phyloP scores from a whole-genome alignment of 345 rosid genomes.

The Populus davidiana region DNA sequence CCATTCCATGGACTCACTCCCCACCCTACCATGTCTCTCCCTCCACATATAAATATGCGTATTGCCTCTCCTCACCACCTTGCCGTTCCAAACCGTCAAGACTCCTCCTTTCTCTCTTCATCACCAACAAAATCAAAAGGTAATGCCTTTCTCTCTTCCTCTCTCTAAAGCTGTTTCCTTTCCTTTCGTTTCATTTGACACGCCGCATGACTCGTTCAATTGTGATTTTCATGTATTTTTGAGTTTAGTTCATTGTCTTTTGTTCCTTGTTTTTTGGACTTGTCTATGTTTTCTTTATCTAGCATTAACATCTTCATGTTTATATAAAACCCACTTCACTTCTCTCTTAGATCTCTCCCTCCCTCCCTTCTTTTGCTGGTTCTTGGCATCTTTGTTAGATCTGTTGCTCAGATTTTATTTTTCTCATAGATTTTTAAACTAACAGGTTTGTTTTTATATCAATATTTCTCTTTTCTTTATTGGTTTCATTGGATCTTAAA shows the following conservation, averaged over 20 bases:
- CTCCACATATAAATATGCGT: neutral
- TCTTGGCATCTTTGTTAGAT: neutral
- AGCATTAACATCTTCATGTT: neutral
- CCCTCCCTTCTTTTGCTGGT: neutral
- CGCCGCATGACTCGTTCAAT: neutral
- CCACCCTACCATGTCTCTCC: neutral
- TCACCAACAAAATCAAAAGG: neutral
- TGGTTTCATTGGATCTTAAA: neutral
- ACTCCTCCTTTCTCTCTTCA: neutral
- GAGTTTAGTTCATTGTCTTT: neutral
- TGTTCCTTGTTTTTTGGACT: neutral
- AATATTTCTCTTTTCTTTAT: neutral
- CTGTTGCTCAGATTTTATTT: neutral
- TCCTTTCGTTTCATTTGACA: neutral
- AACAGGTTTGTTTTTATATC: neutral
- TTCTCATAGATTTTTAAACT: neutral
- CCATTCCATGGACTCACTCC: neutral
- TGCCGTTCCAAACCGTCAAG: neutral
- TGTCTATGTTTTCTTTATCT: neutral
- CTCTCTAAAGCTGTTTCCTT: neutral
- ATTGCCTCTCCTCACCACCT: neutral
- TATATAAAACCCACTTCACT: neutral
- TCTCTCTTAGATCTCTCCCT: neutral
- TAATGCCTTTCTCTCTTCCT: neutral
- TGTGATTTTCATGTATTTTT: neutral